Conservation (phyloP, 1,284 basidiomycete genomes). For the Garcileccinum viscosum region DNA sequence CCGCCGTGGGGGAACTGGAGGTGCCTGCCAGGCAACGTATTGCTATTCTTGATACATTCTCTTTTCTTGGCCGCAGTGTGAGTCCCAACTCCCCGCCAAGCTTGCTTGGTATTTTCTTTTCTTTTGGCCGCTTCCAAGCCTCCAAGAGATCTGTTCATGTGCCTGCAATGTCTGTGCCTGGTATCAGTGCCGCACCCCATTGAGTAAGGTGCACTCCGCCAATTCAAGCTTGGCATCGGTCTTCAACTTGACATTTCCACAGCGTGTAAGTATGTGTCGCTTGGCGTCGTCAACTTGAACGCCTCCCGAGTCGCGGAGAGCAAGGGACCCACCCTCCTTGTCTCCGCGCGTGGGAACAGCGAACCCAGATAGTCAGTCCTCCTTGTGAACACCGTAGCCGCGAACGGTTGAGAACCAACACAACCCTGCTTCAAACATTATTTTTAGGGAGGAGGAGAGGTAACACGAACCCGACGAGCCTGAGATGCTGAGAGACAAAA, state of each 20-base stretch:
- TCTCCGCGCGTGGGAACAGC: background rate
- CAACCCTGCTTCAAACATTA: background rate
- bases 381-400: conserved; percentile 1
- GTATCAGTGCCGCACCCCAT: no score
- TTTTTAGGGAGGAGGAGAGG: background rate
- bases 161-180: conserved; percentile 10
- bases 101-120: conserved; percentile 1
- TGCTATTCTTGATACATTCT: conserved; percentile 7
- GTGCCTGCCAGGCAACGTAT: background rate
- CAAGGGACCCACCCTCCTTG: background rate
- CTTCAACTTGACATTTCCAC: background rate
- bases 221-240: background rate
- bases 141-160: conserved; percentile 1
- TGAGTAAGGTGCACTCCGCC: background rate
- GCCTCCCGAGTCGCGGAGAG: background rate
- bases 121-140: conserved; percentile 15
- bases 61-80: background rate
- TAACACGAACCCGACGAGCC: background rate
- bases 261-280: background rate
- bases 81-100: conserved; percentile 2
- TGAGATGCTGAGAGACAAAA: background rate
- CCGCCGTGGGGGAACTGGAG: conserved; percentile 10
- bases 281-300: conserved; percentile 11
- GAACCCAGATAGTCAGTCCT: background rate
- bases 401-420: conserved; percentile 3